Base-by-base conservation (phyloP, 2,329 filamentous ascomycete genomes). In the Talaromyces sp. region DNA sequence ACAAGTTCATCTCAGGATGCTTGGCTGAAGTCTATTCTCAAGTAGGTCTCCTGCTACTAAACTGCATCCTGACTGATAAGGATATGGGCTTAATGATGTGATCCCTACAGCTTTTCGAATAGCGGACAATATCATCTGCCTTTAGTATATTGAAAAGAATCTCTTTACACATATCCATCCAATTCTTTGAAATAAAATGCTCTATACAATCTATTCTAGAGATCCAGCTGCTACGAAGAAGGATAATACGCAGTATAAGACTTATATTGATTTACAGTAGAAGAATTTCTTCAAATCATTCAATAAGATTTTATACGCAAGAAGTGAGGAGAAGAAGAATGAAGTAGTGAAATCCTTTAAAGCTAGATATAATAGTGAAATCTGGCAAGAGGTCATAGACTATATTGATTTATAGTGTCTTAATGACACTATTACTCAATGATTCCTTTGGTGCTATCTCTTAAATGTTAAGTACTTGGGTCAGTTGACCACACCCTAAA, bases 311-410 rank as follows among this genome's bases (percentile, higher is more conserved):
- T 3, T 35, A 35, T 35, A 35, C 3, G 33, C 33, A 7, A 35
- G 33, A 35, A 6, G 3, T 45, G n/a, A 61, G 43, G 43, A 17
- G 7, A 17, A 45, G 25, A 45, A 39, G 35, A 22, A 45, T 9
- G 17, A 61, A 31, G 57, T 37, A 61, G 37, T 39, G 57, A 45
- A 61, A 9, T 31, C 17, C 25, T 58, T 61, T 45, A 45, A 61
- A 45, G 43, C 19, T 31, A 1, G 47, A 45, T 61, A 61, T 22
- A 61, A 37, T 37, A n/a, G 35, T 45, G 37, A 61, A 61, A 61
- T 9, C 22, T 8, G 43, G 37, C 39, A 45, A 37, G 33, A 35
- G 5, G 33, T 5, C 2, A 35, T 35, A 35, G 2, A 35, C 35
- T 59, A 8, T 8, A 35, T 61, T 45, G 57, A 45, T 31, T 43